A percentile compares a stretch with the other conserved stretches of the same genome.
Conservation (phyloP, 2,329 filamentous ascomycete species). For the Nakataea oryzae region DNA sequence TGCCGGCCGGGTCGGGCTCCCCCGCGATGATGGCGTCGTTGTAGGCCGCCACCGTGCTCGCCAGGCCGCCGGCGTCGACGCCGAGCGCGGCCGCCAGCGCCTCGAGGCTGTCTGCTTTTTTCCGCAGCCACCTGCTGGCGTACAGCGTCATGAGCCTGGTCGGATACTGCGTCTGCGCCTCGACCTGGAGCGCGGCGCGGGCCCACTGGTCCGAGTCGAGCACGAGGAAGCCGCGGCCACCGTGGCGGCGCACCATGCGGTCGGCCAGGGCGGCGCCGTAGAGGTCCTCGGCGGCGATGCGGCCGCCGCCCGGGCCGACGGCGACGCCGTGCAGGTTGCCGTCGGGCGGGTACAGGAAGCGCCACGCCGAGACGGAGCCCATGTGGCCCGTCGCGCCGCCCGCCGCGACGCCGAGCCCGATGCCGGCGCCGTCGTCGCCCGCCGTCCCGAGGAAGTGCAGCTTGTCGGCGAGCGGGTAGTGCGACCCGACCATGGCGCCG, state of each 20-base stretch:
- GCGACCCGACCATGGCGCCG: constrained; percentile 2
- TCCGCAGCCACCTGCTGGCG: constrained; percentile 3
- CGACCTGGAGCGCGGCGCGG: constrained; percentile 1
- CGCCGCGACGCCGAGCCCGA: constrained; percentile 5
- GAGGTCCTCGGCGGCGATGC: constrained; percentile 2
- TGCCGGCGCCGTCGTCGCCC: constrained; percentile 8
- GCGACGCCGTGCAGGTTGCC: constrained; percentile 7
- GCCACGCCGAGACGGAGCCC: constrained; percentile 3
- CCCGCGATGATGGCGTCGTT: constrained; percentile 2
- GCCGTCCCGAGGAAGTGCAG: constrained; percentile 4
- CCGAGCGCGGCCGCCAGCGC: constrained; percentile 1
- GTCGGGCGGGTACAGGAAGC: constrained; percentile 6
- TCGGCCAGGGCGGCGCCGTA: constrained; percentile 6
- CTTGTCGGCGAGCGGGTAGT: neutral
- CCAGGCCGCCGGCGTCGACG: neutral
- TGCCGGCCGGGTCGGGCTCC: constrained; percentile 3
- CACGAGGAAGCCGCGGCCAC: constrained; percentile 6
- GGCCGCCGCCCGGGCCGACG: constrained; percentile 3
- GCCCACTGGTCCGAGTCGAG: constrained; percentile 7
- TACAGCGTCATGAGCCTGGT: constrained; percentile 1
- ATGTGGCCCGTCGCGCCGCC: neutral
- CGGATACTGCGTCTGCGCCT: constrained; percentile 6
- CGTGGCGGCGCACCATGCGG: constrained; percentile 3
- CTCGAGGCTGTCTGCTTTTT: constrained; percentile 5
- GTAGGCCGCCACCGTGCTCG: constrained; percentile 1